Base-by-base conservation (phyloP, 768 basidiomycete genomes). In the Mycena maculata region DNA sequence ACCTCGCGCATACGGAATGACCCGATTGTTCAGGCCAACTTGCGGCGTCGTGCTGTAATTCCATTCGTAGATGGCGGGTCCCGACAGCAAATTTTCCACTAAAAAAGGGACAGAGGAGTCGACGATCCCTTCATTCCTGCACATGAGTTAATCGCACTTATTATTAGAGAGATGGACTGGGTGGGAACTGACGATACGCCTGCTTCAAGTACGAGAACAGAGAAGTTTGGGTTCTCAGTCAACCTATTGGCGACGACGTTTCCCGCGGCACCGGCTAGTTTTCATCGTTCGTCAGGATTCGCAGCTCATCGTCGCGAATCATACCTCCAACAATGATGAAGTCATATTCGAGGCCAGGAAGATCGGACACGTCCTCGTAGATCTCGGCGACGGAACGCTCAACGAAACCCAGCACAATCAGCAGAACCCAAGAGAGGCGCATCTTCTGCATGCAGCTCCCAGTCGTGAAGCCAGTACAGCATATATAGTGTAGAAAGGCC, bases 171-270 rank as follows among this genome's bases (percentile, higher is more conserved):
- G 36, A 55, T 25, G 25, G 33, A 39, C 9, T 12, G 13, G n/a
- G 25, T 3, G 12, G 10, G 28, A 23, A 56, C 69, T 38, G 54
- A 74, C 73, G 52, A 65, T n/a, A 61, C 60, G 3, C 73, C 73
- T n/a, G 73, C 73, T 58, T 77, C 76, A 9, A 76, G 47, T 18
- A 77, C 38, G 5, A 77, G 70, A 4, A 77, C 75, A 22, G 49
- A 54, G 31, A 75, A 62, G 25, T 45, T 62, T 3, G 68, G 41
- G 22, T 71, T 63, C 41, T 77, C 75, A 5, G 70, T 71, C 27
- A 77, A 70, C 18, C 74, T 63, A 53, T 71, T 75, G 11, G 76
- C 76, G 22, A 77, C 55, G 8, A 76, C 76, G 52, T 70, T 73
- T 49, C 76, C 76, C 41, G 74, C 73, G 45, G 67, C 65, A 38